Evolutionary conservation across 495 filamentous ascomycete genomes (phyloP).

Genomic region (Beverwykella pulmonaria): DNA sequence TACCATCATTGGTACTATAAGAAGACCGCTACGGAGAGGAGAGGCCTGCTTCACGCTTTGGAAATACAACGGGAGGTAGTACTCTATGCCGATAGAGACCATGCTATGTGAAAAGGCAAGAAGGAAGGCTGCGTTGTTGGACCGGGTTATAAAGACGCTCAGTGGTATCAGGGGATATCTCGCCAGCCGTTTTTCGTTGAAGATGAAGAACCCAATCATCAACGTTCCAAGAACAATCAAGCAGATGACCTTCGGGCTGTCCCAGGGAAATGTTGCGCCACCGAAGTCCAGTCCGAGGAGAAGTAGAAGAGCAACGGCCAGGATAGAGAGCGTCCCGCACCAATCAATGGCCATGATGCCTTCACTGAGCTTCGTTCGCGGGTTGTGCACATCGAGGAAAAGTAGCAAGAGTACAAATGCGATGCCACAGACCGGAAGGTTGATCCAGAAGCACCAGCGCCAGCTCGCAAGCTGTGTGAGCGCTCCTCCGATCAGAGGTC

Average conservation of each 20-base stretch:
- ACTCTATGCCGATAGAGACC: constrained; percentile 48
- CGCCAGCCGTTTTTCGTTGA: constrained; percentile 43
- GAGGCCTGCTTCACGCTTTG: constrained; percentile 20
- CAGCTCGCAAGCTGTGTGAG: constrained; percentile 65
- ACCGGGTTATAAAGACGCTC: constrained; percentile 70
- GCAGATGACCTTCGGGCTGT: constrained; percentile 64
- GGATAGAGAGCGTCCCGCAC: constrained; percentile 64
- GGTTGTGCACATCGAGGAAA: constrained; percentile 62
- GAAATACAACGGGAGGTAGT: constrained; percentile 39
- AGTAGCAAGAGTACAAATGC: constrained; percentile 61
- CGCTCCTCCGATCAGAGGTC: constrained; percentile 68
- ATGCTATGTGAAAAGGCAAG: constrained; percentile 68
- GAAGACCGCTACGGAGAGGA: constrained; percentile 19
- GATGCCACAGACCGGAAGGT: constrained; percentile 61
- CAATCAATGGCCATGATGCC: constrained; percentile 56
- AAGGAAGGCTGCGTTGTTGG: constrained; percentile 57
- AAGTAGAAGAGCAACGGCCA: constrained; percentile 70
- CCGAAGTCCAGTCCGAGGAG: constrained; percentile 88
- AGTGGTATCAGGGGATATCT: constrained; percentile 67
- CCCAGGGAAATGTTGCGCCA: constrained; percentile 63
- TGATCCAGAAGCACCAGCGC: constrained; percentile 74
- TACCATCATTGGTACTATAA: constrained; percentile 14
- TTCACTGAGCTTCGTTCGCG: constrained; percentile 27
- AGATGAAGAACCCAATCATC: constrained; percentile 63
- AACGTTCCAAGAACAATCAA: constrained; percentile 60